A percentile compares a stretch with the other conserved stretches of the same genome.
Conservation (phyloP, 2,329 filamentous ascomycete species). For the Parafenestella ontariensis region DNA sequence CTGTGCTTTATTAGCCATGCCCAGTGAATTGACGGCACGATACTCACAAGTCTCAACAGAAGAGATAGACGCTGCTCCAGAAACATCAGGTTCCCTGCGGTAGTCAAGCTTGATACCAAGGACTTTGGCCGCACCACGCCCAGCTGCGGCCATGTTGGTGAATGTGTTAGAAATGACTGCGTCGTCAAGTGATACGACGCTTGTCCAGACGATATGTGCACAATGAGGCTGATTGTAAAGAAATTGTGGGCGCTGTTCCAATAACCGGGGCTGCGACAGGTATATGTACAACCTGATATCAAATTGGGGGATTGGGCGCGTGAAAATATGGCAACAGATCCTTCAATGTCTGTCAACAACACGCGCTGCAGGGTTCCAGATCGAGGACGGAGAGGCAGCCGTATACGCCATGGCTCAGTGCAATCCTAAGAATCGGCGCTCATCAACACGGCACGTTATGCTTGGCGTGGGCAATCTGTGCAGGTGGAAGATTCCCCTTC, state of each 20-base stretch:
- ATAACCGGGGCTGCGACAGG: neutral
- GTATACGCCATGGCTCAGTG: conserved; percentile 23
- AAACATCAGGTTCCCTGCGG: conserved; percentile 72
- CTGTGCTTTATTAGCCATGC: conserved; percentile 63
- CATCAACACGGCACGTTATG: conserved; percentile 18
- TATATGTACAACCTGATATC: conserved; percentile 9
- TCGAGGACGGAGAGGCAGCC: conserved; percentile 22
- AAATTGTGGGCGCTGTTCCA: conserved; percentile 1
- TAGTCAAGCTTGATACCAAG: conserved; percentile 83
- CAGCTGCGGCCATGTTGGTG: conserved; percentile 58
- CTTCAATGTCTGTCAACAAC: conserved; percentile 10
- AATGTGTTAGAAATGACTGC: no score
- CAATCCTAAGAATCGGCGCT: conserved; percentile 17
- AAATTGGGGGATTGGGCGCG: neutral
- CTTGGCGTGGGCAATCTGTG: conserved; percentile 30
- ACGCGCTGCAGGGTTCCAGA: conserved; percentile 27
- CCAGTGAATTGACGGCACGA: neutral
- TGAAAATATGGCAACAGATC: conserved; percentile 12
- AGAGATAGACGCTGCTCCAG: conserved; percentile 78
- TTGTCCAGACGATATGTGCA: neutral
- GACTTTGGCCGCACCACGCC: conserved; percentile 77
- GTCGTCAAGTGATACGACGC: neutral
- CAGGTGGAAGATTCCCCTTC: conserved; percentile 15
- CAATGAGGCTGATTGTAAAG: neutral
- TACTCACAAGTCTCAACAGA: conserved; percentile 59